Evolutionary conservation across 2,329 filamentous ascomycete genomes (phyloP).

Genomic region (Aspergillus alliaceus): DNA sequence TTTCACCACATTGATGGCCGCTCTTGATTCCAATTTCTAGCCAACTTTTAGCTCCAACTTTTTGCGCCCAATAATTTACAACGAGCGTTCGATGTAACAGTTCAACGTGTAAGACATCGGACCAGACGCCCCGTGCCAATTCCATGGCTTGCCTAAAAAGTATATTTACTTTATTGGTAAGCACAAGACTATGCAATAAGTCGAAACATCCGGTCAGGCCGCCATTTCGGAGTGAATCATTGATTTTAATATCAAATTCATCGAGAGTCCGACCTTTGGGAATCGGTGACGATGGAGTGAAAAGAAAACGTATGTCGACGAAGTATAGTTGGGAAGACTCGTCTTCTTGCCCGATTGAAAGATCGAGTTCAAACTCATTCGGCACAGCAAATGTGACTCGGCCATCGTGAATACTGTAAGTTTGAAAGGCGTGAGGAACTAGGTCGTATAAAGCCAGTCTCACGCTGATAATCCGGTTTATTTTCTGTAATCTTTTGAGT

Average conservation of each 20-base stretch:
- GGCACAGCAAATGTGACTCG: conserved; percentile 82
- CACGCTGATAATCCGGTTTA: conserved; percentile 80
- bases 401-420: conserved; percentile 80
- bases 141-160: conserved; percentile 74
- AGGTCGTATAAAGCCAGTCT: conserved; percentile 83
- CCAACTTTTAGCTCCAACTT: conserved; percentile 78
- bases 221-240: conserved; percentile 66
- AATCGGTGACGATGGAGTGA: conserved; percentile 68
- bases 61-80: conserved; percentile 85
- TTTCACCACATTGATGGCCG: conserved; percentile 15
- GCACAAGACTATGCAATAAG: conserved; percentile 79
- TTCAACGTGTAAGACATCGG: conserved; percentile 74
- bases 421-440: conserved; percentile 73
- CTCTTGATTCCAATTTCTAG: conserved; percentile 73
- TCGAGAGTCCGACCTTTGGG: conserved; percentile 61
- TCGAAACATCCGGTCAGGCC: conserved; percentile 80
- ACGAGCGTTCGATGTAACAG: conserved; percentile 77
- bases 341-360: conserved; percentile 86
- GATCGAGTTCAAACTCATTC: conserved; percentile 87
- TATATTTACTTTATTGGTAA: conserved; percentile 88
- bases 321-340: conserved; percentile 86
- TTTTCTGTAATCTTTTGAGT: conserved; percentile 71
- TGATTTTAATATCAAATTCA: conserved; percentile 70
- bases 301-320: conserved; percentile 84
- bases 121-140: conserved; percentile 72